Base-by-base conservation (phyloP, 2,329 filamentous ascomycete genomes). In the Triangularia setosa region DNA sequence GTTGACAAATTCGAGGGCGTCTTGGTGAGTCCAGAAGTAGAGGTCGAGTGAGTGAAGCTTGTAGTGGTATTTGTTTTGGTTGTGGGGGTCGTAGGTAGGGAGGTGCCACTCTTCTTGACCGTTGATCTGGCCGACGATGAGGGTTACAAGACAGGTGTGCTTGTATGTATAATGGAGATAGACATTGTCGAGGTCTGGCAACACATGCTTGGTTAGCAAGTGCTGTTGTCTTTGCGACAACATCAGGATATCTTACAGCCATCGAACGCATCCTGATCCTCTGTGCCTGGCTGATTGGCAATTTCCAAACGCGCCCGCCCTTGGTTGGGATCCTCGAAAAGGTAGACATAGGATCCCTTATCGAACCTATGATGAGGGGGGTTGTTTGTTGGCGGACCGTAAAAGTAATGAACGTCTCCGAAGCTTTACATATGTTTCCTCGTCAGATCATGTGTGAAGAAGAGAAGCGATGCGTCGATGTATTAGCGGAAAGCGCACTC, bases 351-450 rank as follows among this genome's bases (percentile, higher is more conserved):
- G 7, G 90, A 93, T 56, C 87, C 85, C 75, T 90, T 90, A 75
- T 92, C 88, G 75, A 94, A 93, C 60, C 90, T 87, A 75, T 93
- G 89, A 75, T 93, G 91, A n/a, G 83, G 86, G 28, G 90, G 90
- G 63, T 83, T 87, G 63, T 83, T 80, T 5, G 82, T 81, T 2
- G 88, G 87, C n/a, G 87, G 83, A 25, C 84, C 83, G 77, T 93
- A 92, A 76, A 87, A 92, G 76, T 93, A 93, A 75, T 93, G 91
- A 61, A 93, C 75, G 72, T 94, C 91, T 67, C 85, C 89, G 72
- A 91, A 93, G 72, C 90, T 93, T 68, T 14, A 23, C 55, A 7
- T 0, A n/a, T 65, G 67, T 65, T 73, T 69, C 18, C 21, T 5
- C 6, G 40, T 48, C 3, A 48, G 40, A 21, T 3, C 18, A 48